phyloP scores from a whole-genome alignment of 345 rosid species.

The Kernera saxatilis region DNA sequence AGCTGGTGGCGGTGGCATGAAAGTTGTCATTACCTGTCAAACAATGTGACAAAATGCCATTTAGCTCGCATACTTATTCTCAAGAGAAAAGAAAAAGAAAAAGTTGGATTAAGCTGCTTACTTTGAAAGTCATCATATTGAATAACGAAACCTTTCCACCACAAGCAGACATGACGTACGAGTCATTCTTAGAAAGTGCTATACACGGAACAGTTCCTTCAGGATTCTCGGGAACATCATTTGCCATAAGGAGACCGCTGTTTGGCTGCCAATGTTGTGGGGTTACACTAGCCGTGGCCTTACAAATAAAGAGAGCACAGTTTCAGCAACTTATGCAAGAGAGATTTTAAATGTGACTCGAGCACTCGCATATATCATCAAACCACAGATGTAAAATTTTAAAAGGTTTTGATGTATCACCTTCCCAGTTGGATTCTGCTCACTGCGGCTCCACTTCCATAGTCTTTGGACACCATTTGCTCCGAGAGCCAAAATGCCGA shows the following conservation, averaged over 20 bases:
- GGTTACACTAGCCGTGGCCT: constrained; percentile 61
- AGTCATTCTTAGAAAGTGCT: constrained; percentile 56
- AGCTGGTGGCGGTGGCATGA: constrained; percentile 57
- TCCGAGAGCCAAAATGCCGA: constrained; percentile 43
- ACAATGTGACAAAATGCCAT: background rate
- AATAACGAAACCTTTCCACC: constrained; percentile 54
- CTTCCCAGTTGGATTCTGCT: constrained; percentile 51
- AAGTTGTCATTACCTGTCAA: constrained; percentile 56
- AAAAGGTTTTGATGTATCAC: constrained; percentile 15
- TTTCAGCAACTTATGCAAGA: background rate
- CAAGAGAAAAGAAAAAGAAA: background rate
- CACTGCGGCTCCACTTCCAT: constrained; percentile 55
- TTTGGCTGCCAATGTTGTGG: constrained; percentile 84
- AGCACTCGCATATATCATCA: background rate
- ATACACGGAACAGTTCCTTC: constrained; percentile 49
- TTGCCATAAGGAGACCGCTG: constrained; percentile 69
- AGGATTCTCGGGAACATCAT: constrained; percentile 57
- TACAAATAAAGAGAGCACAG: background rate
- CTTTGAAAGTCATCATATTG: constrained; percentile 61
- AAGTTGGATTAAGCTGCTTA: background rate
- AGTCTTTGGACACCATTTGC: constrained; percentile 51
- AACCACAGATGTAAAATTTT: background rate
- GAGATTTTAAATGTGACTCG: background rate
- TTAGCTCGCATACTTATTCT: background rate
- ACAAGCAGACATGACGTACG: constrained; percentile 56